These are phyloP conservation scores for Boletus subparvulus DNA, from an alignment of 768 basidiomycete genomes.

Conservation along the genomic window DNA sequence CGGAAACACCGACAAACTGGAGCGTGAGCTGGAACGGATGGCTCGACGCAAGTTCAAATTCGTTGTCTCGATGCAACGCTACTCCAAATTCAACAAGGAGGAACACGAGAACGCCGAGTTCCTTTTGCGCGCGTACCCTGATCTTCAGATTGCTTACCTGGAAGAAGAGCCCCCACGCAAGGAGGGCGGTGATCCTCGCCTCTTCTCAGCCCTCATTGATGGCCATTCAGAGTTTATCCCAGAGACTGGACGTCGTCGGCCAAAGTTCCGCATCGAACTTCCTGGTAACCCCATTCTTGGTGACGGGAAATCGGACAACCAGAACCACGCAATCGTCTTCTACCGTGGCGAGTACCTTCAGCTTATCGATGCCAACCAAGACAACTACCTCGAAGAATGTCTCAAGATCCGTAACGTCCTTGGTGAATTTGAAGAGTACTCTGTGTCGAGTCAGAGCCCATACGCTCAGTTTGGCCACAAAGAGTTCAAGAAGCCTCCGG, in stretches of 20 bases:
- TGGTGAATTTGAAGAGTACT: slow-evolving; percentile 94
- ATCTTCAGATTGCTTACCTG: slow-evolving; percentile 96
- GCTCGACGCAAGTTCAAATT: slow-evolving; percentile 98
- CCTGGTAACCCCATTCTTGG: slow-evolving; percentile 99
- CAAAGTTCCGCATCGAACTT: slow-evolving; percentile 98
- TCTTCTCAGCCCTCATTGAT: slow-evolving; percentile 96
- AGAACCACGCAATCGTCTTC: slow-evolving; percentile 99
- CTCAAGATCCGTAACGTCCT: slow-evolving; percentile 99
- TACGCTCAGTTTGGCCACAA: slow-evolving; percentile 88
- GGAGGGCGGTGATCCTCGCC: slow-evolving; percentile 91
- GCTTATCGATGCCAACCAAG: slow-evolving; percentile 99
- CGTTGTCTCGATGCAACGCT: slow-evolving; percentile 98
- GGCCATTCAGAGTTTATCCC: slow-evolving; percentile 95
- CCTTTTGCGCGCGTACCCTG: slow-evolving; percentile 94
- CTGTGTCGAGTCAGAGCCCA: slow-evolving; percentile 81
- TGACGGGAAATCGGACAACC: slow-evolving; percentile 99
- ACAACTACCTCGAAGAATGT: slow-evolving; percentile 99
- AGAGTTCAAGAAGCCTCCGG: slow-evolving; percentile 84
- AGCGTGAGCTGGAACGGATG: slow-evolving; percentile 97
- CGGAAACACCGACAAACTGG: slow-evolving; percentile 95
- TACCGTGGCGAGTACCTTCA: slow-evolving; percentile 99
- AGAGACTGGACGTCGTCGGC: slow-evolving; percentile 82
- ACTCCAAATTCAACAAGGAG: slow-evolving; percentile 99
- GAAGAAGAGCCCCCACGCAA: slow-evolving; percentile 94
- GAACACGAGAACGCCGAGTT: slow-evolving; percentile 99